Base-by-base conservation (phyloP, 495 filamentous ascomycete species). In the Neurospora discreta region DNA sequence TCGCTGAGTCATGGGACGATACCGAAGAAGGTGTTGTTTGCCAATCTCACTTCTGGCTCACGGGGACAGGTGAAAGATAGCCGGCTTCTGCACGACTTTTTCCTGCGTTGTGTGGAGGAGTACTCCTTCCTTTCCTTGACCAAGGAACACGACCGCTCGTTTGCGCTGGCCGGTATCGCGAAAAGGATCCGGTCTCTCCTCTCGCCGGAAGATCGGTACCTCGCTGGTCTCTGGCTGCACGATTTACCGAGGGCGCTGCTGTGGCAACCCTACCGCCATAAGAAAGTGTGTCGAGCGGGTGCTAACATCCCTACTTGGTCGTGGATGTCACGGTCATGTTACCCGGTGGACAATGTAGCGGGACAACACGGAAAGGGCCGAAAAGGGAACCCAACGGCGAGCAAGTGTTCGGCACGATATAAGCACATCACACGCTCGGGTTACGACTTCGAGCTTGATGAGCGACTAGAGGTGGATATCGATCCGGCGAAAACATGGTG, bases 21-120 rank as follows among this genome's bases (percentile, higher is more conserved):
- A 26, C 72, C 71, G 18, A 75, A 73, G 39, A 75, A 75, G 43
- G 72, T 73, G 8, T 58, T 75, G 5, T 75, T 75, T 52, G 40
- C 26, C 5, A 68, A 73, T 5, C 52, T 60, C 2, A 60, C 52
- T 30, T 23, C 40, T 70, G 38, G 33, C 3, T 15, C n/a, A 3
- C 33, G 1, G 18, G 42, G 36, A 3, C 7, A 2, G 52, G 30
- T 20, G 23, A 52, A 52, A 5, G 36, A 39, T 16, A 44, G 38
- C 1, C 67, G 38, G 3, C 10, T 44, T 1, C 13, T 69, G 9
- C 72, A 73, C 15, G 74, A 75, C 43, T 77, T 75, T 11, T 77
- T 75, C 72, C 72, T 75, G 0, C 75, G 75, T 30, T 68, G 69
- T 16, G 72, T 76, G 1, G 72, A 77, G 3, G 74, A 75, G 44